Evolutionary conservation across 169 alveolate genomes (phyloP).

Genomic region (Cystoisospora suis): DNA sequence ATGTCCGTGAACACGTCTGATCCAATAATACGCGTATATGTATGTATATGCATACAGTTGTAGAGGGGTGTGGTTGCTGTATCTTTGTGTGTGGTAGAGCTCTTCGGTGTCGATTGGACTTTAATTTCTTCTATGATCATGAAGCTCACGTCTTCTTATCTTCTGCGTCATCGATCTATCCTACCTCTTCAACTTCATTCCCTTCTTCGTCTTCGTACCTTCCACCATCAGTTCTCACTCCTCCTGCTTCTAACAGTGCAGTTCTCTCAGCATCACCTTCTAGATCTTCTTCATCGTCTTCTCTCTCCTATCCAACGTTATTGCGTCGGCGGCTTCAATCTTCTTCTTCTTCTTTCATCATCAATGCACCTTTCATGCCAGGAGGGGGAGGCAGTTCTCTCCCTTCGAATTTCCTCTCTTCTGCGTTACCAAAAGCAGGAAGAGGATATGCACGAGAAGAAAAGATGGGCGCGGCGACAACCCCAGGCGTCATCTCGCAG

Average conservation of each 20-base stretch:
- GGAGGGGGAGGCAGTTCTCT: too few relatives aligned
- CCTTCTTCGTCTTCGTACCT: not conserved
- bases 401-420: not conserved
- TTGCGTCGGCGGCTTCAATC: not conserved
- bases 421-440: not conserved
- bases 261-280: not conserved
- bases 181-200: too few relatives aligned
- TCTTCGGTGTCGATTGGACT: constrained; percentile 45
- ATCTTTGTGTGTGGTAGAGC: too few relatives aligned
- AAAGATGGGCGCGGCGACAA: not conserved
- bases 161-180: too few relatives aligned
- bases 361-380: too few relatives aligned
- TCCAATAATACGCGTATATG: not conserved
- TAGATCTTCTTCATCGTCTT: not conserved
- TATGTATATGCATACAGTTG: too few relatives aligned
- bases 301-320: not conserved
- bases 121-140: constrained; percentile 50
- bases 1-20: too few relatives aligned
- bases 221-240: not conserved
- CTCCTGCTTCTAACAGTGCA: not conserved
- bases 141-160: constrained; percentile 29
- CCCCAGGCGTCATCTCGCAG: not conserved
- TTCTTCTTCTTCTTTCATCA: too few relatives aligned
- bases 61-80: not conserved
- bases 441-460: not conserved